Evolutionary conservation across 2,329 filamentous ascomycete genomes (phyloP), one percentile per base, ranked within the genome.

Genomic region (Fusarium dimerum): DNA sequence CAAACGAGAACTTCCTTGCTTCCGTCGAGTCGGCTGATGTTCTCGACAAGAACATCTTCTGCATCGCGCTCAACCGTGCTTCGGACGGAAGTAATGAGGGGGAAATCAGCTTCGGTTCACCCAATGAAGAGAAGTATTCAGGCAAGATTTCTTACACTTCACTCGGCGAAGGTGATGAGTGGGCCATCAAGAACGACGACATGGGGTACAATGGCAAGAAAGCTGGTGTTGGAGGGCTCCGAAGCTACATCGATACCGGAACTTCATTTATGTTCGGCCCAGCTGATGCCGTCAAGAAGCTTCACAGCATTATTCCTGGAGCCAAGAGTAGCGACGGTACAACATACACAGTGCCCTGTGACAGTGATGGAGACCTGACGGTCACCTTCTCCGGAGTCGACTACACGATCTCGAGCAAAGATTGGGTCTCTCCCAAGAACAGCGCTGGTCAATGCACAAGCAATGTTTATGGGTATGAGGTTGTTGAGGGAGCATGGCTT

Each of bases 191-290:
- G 0, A 65, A 94, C 50, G 86, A 85, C 41, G 85, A 87, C 61
- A 79, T 86, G 46, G 76, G 81, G 3, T 82, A 87, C 43, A 79
- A 86, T 52, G 86, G 82, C 43, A 77, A 80, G 41, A 73, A 77
- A 9, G 78, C 80, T 12, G 76, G 79, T n/a, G 74, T 86, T 36
- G 83, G 80, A 11, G 75, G 74, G 38, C 70, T 78, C 45, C 76
- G 77, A 2, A 89, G 87, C 32, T 90, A 92, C 67, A 86, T 96
- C 60, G 92, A 96, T 70, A 92, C 89, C 0, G 91, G 91, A 45
- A 94, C 91, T 0, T 89, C 87, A 0, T 94, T 87, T 68, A 82
- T 91, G 29, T 85, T 96, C 57, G 83, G 89, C 6, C 89, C 90
- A 1, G 71, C 78, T 1, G 73, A 74, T 3, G 86, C 92, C 63